These are phyloP conservation scores for Metschnikowia kofuensis DNA, from an alignment of 805 yeast genomes.

Conservation along the genomic window DNA sequence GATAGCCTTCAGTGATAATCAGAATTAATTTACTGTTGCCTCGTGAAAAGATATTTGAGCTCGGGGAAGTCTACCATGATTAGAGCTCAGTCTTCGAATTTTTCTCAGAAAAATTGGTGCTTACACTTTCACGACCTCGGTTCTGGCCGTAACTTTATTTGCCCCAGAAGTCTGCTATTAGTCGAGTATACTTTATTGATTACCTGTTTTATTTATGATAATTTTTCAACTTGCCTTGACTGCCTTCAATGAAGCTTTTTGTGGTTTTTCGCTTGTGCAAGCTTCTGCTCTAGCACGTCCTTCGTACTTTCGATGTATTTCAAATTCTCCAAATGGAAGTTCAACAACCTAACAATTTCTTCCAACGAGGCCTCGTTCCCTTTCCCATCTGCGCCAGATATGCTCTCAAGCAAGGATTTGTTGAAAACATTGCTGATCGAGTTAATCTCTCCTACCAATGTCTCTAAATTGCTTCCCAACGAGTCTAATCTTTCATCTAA, in stretches of 20 bases:
- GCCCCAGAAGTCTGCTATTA: no score
- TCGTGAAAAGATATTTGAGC: no score
- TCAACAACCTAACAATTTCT: slow-evolving; percentile 76
- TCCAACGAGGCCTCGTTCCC: slow-evolving; percentile 42
- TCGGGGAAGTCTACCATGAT: no score
- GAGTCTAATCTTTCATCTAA: slow-evolving; percentile 77
- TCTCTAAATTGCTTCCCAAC: slow-evolving; percentile 71
- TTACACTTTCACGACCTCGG: no score
- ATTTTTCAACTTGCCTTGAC: not conserved
- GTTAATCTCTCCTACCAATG: slow-evolving; percentile 78
- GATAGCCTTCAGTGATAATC: no score
- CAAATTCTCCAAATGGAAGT: slow-evolving; percentile 85
- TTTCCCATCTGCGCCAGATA: slow-evolving; percentile 25
- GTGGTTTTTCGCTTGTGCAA: slow-evolving; percentile 29
- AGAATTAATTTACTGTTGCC: no score
- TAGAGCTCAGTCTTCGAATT: no score
- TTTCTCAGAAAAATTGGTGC: no score
- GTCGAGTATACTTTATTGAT: not conserved
- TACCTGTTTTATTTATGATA: not conserved
- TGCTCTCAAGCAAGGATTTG: slow-evolving; percentile 45
- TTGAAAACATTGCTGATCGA: slow-evolving; percentile 78
- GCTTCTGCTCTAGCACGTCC: slow-evolving; percentile 60
- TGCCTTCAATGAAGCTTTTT: slow-evolving; percentile 8
- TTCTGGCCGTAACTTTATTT: no score
- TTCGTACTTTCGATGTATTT: slow-evolving; percentile 83